A percentile compares a stretch with the other conserved stretches of the same genome.
Conservation (phyloP, 2,329 filamentous ascomycete genomes). For the Aureobasidium sp. region DNA sequence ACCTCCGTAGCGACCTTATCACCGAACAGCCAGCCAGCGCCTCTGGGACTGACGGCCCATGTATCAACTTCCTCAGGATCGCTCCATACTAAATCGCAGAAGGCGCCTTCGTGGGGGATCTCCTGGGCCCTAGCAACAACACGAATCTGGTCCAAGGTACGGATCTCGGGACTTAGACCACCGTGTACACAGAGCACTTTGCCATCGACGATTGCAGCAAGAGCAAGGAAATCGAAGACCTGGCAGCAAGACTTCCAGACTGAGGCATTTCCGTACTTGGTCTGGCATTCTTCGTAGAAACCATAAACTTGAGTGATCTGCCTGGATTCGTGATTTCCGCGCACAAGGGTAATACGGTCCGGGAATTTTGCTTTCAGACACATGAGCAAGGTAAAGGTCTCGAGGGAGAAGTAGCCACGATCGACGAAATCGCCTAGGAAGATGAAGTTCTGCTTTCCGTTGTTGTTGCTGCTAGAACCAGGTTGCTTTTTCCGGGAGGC, state of each 20-base stretch:
- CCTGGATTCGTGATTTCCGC: slow-evolving; percentile 96
- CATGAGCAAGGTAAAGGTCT: slow-evolving; percentile 66
- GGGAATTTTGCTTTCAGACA: slow-evolving; percentile 68
- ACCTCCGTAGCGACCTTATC: slow-evolving; percentile 65
- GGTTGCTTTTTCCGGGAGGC: slow-evolving; percentile 28
- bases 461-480: slow-evolving; percentile 36
- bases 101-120: slow-evolving; percentile 94
- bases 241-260: slow-evolving; percentile 99
- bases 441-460: slow-evolving; percentile 61
- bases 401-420: slow-evolving; percentile 65
- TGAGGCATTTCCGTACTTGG: slow-evolving; percentile 98
- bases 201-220: slow-evolving; percentile 96
- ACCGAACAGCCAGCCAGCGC: slow-evolving; percentile 61
- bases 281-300: slow-evolving; percentile 97
- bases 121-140: slow-evolving; percentile 95
- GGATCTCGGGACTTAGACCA: slow-evolving; percentile 90
- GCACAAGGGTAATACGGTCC: slow-evolving; percentile 94
- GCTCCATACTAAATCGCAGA: slow-evolving; percentile 97
- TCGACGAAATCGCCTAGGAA: slow-evolving; percentile 70
- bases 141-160: slow-evolving; percentile 91
- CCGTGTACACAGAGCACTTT: slow-evolving; percentile 99
- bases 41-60: slow-evolving; percentile 60
- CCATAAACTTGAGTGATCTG: slow-evolving; percentile 99
- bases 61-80: slow-evolving; percentile 89
- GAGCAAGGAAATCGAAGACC: slow-evolving; percentile 94